phyloP scores from a whole-genome alignment of 1,139 yeast genomes.

The Yamadazyma friedrichii region DNA sequence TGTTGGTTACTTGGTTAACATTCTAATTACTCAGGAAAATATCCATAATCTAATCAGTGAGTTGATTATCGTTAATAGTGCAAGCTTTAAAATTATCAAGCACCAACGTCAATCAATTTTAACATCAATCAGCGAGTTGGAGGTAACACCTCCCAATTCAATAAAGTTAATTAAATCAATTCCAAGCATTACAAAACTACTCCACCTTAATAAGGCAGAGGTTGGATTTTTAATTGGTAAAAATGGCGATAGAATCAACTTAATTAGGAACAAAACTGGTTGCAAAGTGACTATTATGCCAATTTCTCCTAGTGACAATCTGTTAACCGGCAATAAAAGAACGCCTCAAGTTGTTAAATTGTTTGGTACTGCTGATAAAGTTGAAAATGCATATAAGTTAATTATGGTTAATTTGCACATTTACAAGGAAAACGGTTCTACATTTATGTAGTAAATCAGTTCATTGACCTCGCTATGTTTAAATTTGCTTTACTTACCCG shows the following conservation, averaged over 20 bases:
- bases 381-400: conserved; percentile 17
- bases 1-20: conserved; percentile 12
- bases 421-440: conserved; percentile 8
- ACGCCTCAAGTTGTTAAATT: conserved; percentile 12
- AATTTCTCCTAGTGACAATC: conserved; percentile 9
- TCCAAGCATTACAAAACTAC: conserved; percentile 7
- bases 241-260: conserved; percentile 24
- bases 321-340: conserved; percentile 10
- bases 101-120: conserved; percentile 5
- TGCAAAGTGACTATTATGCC: conserved; percentile 28
- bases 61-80: conserved; percentile 7
- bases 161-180: conserved; percentile 5
- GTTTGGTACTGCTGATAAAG: conserved; percentile 18
- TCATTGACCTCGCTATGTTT: too few relatives aligned
- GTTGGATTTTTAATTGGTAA: conserved; percentile 31
- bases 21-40: conserved; percentile 11
- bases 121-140: conserved; percentile 6
- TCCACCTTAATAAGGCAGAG: conserved; percentile 19
- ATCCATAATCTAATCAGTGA: conserved; percentile 7
- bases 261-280: conserved; percentile 25
- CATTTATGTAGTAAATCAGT: neutral
- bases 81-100: neutral
- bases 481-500: too few relatives aligned
- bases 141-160: neutral
- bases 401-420: conserved; percentile 14